Evolutionary conservation across 495 filamentous ascomycete species (phyloP).

Genomic region (Neurospora sp.): DNA sequence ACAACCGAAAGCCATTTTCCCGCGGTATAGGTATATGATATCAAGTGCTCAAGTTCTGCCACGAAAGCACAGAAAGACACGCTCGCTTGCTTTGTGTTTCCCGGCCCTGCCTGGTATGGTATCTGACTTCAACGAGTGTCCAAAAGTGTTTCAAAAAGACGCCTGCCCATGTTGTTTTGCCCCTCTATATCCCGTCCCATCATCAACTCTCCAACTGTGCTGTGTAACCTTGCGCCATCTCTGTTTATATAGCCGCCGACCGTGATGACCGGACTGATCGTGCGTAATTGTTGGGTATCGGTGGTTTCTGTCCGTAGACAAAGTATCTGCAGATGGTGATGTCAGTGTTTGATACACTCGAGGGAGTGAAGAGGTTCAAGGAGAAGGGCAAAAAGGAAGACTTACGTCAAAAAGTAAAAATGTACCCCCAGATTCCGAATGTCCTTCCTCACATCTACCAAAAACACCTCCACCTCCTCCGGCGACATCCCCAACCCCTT

Average conservation of each 20-base stretch:
- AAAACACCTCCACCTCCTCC: constrained; percentile 40
- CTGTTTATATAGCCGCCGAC: neutral
- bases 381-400: neutral
- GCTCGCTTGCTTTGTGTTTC: neutral
- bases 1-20: neutral
- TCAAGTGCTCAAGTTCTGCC: neutral
- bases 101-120: neutral
- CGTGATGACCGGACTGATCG: neutral
- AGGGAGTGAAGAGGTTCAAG: neutral
- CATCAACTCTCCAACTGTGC: neutral
- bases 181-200: neutral
- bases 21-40: neutral
- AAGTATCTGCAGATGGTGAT: neutral
- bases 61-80: neutral
- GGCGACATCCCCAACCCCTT: constrained; percentile 38
- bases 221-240: neutral
- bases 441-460: constrained; percentile 46
- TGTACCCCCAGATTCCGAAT: constrained; percentile 41
- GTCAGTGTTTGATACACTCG: neutral
- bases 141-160: neutral
- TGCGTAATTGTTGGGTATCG: neutral
- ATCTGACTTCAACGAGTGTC: neutral
- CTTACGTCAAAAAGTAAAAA: constrained; percentile 36
- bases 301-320: constrained; percentile 6
- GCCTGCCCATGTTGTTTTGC: neutral